Conservation (phyloP, 2,329 filamentous ascomycete species). For the Colletotrichum sansevieriae region DNA sequence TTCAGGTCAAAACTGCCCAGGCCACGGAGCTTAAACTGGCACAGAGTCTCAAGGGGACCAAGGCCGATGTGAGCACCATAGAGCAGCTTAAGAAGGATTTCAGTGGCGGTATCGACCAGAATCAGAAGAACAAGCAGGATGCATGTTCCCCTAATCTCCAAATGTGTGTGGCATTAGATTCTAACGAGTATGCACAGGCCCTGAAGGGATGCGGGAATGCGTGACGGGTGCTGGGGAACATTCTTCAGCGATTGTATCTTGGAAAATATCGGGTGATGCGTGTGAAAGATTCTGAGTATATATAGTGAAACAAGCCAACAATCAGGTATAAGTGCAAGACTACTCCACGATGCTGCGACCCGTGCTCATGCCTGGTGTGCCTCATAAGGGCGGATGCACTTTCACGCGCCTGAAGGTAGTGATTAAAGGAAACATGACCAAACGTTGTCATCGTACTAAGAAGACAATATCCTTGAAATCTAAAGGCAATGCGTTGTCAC, state of each 20-base stretch:
- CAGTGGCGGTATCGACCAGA: constrained; percentile 43
- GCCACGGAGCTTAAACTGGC: constrained; percentile 15
- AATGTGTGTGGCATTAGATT: rapidly evolving
- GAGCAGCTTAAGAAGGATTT: constrained; percentile 36
- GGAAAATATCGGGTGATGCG: background rate
- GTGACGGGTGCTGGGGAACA: background rate
- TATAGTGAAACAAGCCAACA: background rate
- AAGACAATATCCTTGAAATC: too few relatives aligned
- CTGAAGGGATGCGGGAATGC: constrained; percentile 9
- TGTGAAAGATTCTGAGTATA: background rate
- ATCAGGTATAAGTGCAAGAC: background rate
- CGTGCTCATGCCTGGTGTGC: too few relatives aligned
- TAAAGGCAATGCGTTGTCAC: too few relatives aligned
- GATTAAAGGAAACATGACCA: too few relatives aligned
- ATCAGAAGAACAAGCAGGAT: constrained; percentile 30
- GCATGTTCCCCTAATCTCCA: background rate
- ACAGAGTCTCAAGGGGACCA: constrained; percentile 11
- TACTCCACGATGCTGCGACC: too few relatives aligned
- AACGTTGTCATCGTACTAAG: too few relatives aligned
- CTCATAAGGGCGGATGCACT: too few relatives aligned
- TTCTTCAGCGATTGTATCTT: background rate
- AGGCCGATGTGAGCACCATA: background rate
- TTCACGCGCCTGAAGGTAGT: too few relatives aligned
- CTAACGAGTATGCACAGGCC: constrained; percentile 1
- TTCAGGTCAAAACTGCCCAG: constrained; percentile 22